Percentiles rank a stretch among this genome's conserved stretches.
Conservation (phyloP, 805 yeast species). For the Wickerhamomyces bovis region DNA sequence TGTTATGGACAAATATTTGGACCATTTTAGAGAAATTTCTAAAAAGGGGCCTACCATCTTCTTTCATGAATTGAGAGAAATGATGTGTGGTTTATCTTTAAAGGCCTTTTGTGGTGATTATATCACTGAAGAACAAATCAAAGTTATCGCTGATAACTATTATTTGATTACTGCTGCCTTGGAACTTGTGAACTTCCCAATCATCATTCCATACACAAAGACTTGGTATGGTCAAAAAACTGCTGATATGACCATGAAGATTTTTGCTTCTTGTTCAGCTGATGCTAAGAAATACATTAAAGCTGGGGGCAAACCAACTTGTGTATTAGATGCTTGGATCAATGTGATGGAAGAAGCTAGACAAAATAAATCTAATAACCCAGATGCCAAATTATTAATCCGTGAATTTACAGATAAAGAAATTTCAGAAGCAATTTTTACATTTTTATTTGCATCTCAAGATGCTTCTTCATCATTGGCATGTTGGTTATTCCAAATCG, state of each 20-base stretch:
- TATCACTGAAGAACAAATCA: slow-evolving; percentile 87
- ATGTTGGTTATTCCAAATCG: slow-evolving; percentile 96
- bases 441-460: slow-evolving; percentile 95
- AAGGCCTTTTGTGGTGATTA: slow-evolving; percentile 95
- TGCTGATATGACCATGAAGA: slow-evolving; percentile 91
- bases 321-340: slow-evolving; percentile 97
- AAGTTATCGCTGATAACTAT: slow-evolving; percentile 86
- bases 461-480: slow-evolving; percentile 97
- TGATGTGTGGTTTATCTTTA: slow-evolving; percentile 89
- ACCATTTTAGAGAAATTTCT: slow-evolving; percentile 52
- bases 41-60: slow-evolving; percentile 65
- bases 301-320: slow-evolving; percentile 69
- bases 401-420: slow-evolving; percentile 87
- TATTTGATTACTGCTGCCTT: slow-evolving; percentile 90
- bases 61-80: slow-evolving; percentile 93
- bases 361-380: slow-evolving; percentile 39
- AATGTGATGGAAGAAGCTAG: slow-evolving; percentile 72
- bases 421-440: slow-evolving; percentile 93
- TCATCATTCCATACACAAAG: slow-evolving; percentile 91
- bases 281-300: slow-evolving; percentile 78
- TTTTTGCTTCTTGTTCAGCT: slow-evolving; percentile 84
- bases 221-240: slow-evolving; percentile 96
- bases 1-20: slow-evolving; percentile 77
- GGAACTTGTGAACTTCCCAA: slow-evolving; percentile 96
- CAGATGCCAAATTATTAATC: slow-evolving; percentile 52